These are phyloP conservation scores for Breviolum minutum DNA, from an alignment of 73 alveolate species.

Conservation along the genomic window DNA sequence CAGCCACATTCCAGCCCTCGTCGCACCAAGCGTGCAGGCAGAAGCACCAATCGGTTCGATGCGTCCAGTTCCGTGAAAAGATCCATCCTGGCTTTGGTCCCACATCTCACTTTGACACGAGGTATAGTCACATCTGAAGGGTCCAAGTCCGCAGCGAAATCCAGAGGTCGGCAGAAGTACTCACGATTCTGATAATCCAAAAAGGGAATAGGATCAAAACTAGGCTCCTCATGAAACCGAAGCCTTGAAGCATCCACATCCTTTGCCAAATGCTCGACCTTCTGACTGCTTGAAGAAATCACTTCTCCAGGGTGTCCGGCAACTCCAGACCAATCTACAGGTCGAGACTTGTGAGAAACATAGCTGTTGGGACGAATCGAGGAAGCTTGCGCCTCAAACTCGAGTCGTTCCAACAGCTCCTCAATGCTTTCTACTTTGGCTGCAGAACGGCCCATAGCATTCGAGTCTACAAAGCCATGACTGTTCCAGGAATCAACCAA, in stretches of 20 bases:
- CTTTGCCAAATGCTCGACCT: neutral
- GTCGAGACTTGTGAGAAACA: neutral
- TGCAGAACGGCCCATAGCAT: neutral
- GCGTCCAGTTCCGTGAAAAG: neutral
- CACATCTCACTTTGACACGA: neutral
- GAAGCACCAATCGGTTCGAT: neutral
- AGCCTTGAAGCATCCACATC: neutral
- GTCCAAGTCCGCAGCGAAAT: neutral
- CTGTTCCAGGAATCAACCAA: neutral
- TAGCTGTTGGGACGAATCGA: neutral
- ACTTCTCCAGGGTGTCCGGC: neutral
- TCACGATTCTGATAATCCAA: neutral
- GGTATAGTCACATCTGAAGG: neutral
- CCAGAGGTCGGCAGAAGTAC: neutral
- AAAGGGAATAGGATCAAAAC: neutral
- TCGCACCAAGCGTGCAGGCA: neutral
- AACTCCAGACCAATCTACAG: neutral
- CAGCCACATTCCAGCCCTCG: neutral
- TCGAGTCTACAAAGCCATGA: neutral
- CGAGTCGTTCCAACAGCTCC: neutral
- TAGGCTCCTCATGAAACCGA: neutral
- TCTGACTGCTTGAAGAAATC: neutral
- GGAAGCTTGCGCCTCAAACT: neutral
- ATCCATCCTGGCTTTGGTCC: neutral
- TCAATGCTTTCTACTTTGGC: neutral